Evolutionary conservation across 2,329 filamentous ascomycete genomes (phyloP), one percentile per base, ranked within the genome.

Genomic region (Fusarium pilosicola): DNA sequence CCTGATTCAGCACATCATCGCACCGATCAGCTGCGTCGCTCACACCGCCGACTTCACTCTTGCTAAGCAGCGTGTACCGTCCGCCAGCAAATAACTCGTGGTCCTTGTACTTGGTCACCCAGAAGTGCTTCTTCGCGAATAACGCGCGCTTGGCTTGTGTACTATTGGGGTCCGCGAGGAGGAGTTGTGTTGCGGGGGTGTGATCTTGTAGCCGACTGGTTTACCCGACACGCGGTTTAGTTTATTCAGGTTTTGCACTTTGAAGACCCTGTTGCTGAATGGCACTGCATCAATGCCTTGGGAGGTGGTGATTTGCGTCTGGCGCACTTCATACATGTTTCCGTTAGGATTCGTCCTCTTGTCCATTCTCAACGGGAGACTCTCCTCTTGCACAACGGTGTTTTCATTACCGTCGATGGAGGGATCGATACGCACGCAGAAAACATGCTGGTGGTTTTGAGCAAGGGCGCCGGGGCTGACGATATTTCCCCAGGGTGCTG

Each of bases 371-470:
- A 90, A 82, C 0, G 84, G 77, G 6, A 82, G 72, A 20, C 81
- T 81, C 36, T 86, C 84, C 38, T 85, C 81, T 12, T 83, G 79
- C 0, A 84, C 78, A 3, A 91, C 80, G 0, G 88, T 88, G 77
- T 92, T 92, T 3, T 81, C 79, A 67, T 87, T 82, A 4, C 90
- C 90, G 76, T 92, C 90, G 44, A 92, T 86, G 14, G 88, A 88
- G 0, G 91, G 90, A 74, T 94, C 91, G 55, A 93, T 88, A 3
- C 91, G 86, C 46, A 90, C 81, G 30, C 85, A 87, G 78, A 94
- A 93, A 48, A 93, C 85, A 81, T 94, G 92, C 78, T 94, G 92
- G 73, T 94, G 91, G 79, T 92, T 90, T 68, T 90, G 90, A 0
- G 91, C 92, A 4, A 93, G 82, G 0, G 91, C 88, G 0, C 91